Percentiles rank a stretch among this genome's conserved stretches.
phyloP scores from a whole-genome alignment of 1,284 basidiomycete genomes.

The Malassezia arunalokei region DNA sequence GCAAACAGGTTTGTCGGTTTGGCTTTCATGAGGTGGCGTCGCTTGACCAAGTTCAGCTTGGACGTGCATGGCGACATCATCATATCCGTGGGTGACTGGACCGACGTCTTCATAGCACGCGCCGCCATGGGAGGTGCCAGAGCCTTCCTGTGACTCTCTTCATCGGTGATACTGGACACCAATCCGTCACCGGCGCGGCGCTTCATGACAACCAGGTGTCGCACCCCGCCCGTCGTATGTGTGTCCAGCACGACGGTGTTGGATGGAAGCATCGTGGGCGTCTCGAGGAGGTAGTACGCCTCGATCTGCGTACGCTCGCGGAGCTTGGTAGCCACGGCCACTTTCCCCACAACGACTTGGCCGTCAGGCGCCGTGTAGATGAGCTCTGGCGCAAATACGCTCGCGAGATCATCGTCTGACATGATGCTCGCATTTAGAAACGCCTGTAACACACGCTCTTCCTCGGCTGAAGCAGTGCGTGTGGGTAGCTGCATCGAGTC shows the following conservation, averaged over 20 bases:
- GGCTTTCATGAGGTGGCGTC: slow-evolving; percentile 39
- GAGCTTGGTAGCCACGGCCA: slow-evolving; percentile 13
- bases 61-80: slow-evolving; percentile 43
- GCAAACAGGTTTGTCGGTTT: slow-evolving; percentile 44
- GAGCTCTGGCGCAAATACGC: slow-evolving; percentile 32
- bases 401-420: slow-evolving; percentile 17
- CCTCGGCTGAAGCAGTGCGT: slow-evolving; percentile 26
- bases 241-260: slow-evolving; percentile 39
- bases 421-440: slow-evolving; percentile 31
- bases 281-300: slow-evolving; percentile 33
- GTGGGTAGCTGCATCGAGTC: slow-evolving; percentile 41
- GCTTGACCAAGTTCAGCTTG: slow-evolving; percentile 43
- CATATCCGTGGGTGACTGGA: slow-evolving; percentile 42
- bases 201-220: slow-evolving; percentile 38
- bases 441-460: slow-evolving; percentile 26
- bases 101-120: slow-evolving; percentile 32
- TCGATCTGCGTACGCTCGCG: slow-evolving; percentile 7
- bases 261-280: slow-evolving; percentile 34
- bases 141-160: slow-evolving; percentile 38
- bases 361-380: slow-evolving; percentile 37
- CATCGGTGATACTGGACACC: slow-evolving; percentile 33
- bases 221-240: slow-evolving; percentile 7
- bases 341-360: slow-evolving; percentile 35
- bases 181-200: slow-evolving; percentile 33
- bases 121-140: slow-evolving; percentile 28